These are phyloP conservation scores for Talinum fruticosum DNA, from an alignment of 148 eudicot species.

Conservation along the genomic window DNA sequence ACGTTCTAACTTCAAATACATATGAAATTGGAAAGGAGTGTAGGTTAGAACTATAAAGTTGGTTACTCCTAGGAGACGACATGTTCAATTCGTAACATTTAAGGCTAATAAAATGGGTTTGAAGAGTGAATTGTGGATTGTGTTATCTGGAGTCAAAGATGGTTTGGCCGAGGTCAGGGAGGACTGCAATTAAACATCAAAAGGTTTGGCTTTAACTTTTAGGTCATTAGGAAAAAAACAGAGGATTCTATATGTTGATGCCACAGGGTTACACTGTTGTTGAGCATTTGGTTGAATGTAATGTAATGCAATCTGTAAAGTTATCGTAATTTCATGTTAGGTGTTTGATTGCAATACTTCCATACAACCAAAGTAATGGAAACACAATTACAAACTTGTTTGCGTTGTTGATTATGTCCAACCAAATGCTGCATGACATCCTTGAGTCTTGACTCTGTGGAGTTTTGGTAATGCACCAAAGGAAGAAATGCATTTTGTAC, in stretches of 20 bases:
- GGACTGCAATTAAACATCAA: not conserved
- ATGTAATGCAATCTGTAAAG: too few species aligned
- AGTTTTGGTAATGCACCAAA: too few species aligned
- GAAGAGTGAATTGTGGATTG: not conserved
- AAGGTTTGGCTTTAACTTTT: not conserved
- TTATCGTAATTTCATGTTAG: too few species aligned
- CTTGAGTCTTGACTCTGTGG: too few species aligned
- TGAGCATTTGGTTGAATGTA: too few species aligned
- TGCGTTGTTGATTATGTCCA: too few species aligned
- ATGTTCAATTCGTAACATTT: not conserved
- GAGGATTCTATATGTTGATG: not conserved
- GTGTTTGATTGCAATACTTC: too few species aligned
- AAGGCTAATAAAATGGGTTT: not conserved
- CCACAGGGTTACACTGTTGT: not conserved
- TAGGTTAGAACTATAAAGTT: not conserved
- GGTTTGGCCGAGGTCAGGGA: not conserved
- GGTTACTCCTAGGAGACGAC: not conserved
- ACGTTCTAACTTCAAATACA: not conserved
- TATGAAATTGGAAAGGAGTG: not conserved
- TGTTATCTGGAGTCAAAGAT: too few species aligned
- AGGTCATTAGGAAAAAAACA: not conserved
- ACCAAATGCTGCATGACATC: too few species aligned
- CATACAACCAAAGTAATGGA: too few species aligned
- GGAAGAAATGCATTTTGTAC: too few species aligned
- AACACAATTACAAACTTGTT: too few species aligned